Evolutionary conservation across 495 filamentous ascomycete genomes (phyloP), one percentile per base, ranked within the genome.

Genomic region (Neurospora tetrasperma): DNA sequence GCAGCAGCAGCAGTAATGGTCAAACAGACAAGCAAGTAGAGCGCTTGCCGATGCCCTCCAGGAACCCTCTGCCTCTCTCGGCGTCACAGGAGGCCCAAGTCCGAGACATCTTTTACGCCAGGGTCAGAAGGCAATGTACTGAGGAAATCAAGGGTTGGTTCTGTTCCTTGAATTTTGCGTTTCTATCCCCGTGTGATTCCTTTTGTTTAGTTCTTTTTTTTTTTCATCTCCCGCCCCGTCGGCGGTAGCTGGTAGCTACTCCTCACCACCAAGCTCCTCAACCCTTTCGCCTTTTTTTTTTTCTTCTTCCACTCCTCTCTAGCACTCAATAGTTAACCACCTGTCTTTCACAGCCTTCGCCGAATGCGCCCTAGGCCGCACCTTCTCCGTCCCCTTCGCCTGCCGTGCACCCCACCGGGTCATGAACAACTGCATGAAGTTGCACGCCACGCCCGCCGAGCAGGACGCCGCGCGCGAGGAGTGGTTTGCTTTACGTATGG

Each of bases 401-500:
- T 99, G 96, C 83, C 91, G 94, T 39, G 80, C 83, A 10, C 86
- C 94, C 76, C 91, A 92, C 59, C 88, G 90, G 43, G 85, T 88
- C 27, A 99, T 99, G 96, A 98, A 98, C 83, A 86, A 83, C 70
- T 99, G 96, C 83, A 97, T 99, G 95, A 81, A 94, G 71, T 78
- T 84, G 46, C 90, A 96, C 82, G 94, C 94, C 20, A 96, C 91
- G 48, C 91, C 87, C 70, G 90, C 89, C 71, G 92, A 97, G 82
- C 88, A 94, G 79, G 96, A 99, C 83, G 89, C 88, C 20, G 96
- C 96, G 75, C 86, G 96, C 40, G 93, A 96, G 79, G 93, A 98
- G 78, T 99, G 96, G 96, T 98, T 98, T 79, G 87, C 88, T 66
- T 86, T 84, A 66, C 86, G 88, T 74, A 85, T 90, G 75, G 87